Conservation (phyloP, 139 green algal species). For the Pleodorina starrii region DNA sequence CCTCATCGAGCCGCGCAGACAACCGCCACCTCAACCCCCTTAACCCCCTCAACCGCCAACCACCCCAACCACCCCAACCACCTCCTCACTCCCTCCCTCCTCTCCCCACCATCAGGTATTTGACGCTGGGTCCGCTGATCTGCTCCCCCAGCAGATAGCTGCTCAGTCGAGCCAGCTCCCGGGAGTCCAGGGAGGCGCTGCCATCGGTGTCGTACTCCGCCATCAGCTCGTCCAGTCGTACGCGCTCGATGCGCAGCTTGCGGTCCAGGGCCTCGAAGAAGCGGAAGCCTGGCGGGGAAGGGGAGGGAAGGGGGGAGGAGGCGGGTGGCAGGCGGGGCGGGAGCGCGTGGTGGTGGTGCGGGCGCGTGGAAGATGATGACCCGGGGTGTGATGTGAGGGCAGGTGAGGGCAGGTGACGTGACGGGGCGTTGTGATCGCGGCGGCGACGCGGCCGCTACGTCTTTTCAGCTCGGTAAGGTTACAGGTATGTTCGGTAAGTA, state of each 20-base stretch:
- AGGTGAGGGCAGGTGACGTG: too few species aligned
- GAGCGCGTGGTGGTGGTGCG: too few species aligned
- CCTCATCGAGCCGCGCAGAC: too few species aligned
- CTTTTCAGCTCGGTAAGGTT: too few species aligned
- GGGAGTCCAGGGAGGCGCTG: conserved; percentile 42
- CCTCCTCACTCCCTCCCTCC: neutral
- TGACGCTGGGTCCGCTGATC: neutral
- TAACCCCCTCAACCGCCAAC: too few species aligned
- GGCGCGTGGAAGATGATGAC: too few species aligned
- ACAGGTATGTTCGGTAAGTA: too few species aligned
- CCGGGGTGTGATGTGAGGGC: too few species aligned
- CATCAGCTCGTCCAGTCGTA: conserved; percentile 57
- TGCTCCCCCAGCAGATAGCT: conserved; percentile 24
- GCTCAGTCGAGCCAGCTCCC: conserved; percentile 50
- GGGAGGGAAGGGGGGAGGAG: neutral
- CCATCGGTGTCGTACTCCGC: conserved; percentile 42
- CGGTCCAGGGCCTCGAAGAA: conserved; percentile 64
- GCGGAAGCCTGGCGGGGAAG: neutral
- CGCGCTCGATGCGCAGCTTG: conserved; percentile 46
- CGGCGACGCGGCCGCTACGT: too few species aligned
- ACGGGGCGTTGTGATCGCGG: too few species aligned
- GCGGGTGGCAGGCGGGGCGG: too few species aligned
- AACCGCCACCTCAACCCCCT: too few species aligned
- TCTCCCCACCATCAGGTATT: conserved; percentile 44
- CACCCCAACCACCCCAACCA: neutral